Evolutionary conservation across 2,329 filamentous ascomycete genomes (phyloP).

Genomic region (Fusarium secorum): DNA sequence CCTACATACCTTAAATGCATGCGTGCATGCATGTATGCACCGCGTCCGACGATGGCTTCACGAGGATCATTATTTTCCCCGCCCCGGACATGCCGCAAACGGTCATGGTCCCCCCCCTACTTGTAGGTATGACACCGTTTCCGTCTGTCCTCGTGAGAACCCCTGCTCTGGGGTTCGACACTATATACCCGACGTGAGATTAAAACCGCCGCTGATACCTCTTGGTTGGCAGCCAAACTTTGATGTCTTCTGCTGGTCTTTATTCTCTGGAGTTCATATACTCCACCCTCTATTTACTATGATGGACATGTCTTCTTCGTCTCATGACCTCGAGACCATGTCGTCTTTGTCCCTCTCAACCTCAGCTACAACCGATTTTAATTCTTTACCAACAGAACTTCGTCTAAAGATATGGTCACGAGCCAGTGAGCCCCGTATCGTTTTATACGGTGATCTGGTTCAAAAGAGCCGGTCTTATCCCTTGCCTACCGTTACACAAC

Average conservation of each 20-base stretch:
- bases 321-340: slow-evolving; percentile 7
- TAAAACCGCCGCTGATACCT: slow-evolving; percentile 37
- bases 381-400: slow-evolving; percentile 47
- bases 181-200: slow-evolving; percentile 37
- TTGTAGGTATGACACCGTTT: slow-evolving; percentile 42
- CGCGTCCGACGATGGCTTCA: slow-evolving; percentile 42
- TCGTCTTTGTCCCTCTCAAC: slow-evolving; percentile 7
- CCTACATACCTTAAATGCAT: background rate
- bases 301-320: slow-evolving; percentile 11
- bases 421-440: slow-evolving; percentile 48
- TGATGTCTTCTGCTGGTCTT: slow-evolving; percentile 22
- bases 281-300: slow-evolving; percentile 4
- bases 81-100: slow-evolving; percentile 41
- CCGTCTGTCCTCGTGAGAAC: slow-evolving; percentile 41
- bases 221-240: slow-evolving; percentile 23
- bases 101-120: slow-evolving; percentile 38
- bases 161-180: slow-evolving; percentile 35
- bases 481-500: slow-evolving; percentile 48
- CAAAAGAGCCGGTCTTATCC: slow-evolving; percentile 44
- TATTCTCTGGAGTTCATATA: slow-evolving; percentile 6
- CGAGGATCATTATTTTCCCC: slow-evolving; percentile 40
- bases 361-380: slow-evolving; percentile 37
- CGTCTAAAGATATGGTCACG: slow-evolving; percentile 50
- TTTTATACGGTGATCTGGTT: slow-evolving; percentile 48
- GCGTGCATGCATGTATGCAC: slow-evolving; percentile 9